A percentile compares a stretch with the other conserved stretches of the same genome.
phyloP scores from a whole-genome alignment of 148 eudicot genomes.

The Nepenthes gracilis region DNA sequence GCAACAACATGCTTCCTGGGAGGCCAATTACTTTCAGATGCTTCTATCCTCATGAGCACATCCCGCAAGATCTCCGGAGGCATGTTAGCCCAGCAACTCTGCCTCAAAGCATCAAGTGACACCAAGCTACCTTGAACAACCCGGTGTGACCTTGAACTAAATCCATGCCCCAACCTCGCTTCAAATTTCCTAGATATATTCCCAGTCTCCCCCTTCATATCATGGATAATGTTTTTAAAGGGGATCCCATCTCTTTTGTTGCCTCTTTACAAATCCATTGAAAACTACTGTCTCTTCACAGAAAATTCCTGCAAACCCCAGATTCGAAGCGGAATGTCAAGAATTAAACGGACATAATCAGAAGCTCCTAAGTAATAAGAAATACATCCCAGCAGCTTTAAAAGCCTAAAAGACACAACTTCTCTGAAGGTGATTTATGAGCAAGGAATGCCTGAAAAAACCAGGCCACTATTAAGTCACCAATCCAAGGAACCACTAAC shows the following conservation, averaged over 20 bases:
- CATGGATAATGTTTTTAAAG: conserved; percentile 58
- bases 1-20: conserved; percentile 57
- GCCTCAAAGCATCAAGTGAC: conserved; percentile 58
- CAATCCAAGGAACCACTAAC: too few relatives aligned
- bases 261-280: too few relatives aligned
- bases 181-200: conserved; percentile 71
- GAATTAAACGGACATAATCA: too few relatives aligned
- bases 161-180: conserved; percentile 41
- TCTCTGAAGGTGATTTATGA: too few relatives aligned
- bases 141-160: conserved; percentile 67
- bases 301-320: too few relatives aligned
- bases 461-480: too few relatives aligned
- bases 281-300: too few relatives aligned
- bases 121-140: conserved; percentile 54
- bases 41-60: conserved; percentile 75
- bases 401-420: too few relatives aligned
- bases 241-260: conserved; percentile 23
- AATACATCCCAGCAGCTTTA: too few relatives aligned
- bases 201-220: conserved; percentile 74
- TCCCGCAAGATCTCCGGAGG: conserved; percentile 86
- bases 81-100: conserved; percentile 89
- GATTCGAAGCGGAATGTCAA: too few relatives aligned
- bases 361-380: too few relatives aligned
- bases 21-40: conserved; percentile 67
- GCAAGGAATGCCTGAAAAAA: too few relatives aligned